These are phyloP conservation scores for Claviceps spartinae DNA, from an alignment of 2,329 filamentous ascomycete genomes.

Conservation along the genomic window DNA sequence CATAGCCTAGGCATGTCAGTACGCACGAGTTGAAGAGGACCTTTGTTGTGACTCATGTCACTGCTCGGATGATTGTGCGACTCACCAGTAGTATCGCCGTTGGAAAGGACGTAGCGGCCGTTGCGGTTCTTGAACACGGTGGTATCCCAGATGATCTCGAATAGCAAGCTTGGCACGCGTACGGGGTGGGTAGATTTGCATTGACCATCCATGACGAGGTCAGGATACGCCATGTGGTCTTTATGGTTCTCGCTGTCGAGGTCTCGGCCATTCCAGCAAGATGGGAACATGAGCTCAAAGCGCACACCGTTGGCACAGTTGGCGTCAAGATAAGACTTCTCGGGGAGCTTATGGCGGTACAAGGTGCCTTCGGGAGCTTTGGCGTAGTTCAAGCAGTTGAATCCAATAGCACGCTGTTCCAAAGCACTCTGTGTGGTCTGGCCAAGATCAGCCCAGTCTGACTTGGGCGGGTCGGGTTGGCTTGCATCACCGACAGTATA, in stretches of 20 bases:
- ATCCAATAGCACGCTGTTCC: constrained; percentile 70
- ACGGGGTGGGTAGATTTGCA: constrained; percentile 58
- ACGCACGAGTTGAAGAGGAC: background rate
- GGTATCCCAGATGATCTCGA: constrained; percentile 75
- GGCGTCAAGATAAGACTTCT: constrained; percentile 64
- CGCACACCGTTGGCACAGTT: constrained; percentile 74
- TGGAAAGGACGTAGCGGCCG: constrained; percentile 63
- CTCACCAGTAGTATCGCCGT: constrained; percentile 62
- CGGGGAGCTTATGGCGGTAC: constrained; percentile 68
- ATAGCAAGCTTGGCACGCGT: constrained; percentile 65
- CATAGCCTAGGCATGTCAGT: constrained; percentile 38
- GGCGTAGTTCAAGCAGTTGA: constrained; percentile 86
- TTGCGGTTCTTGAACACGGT: constrained; percentile 44
- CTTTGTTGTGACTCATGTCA: background rate
- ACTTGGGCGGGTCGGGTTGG: constrained; percentile 51
- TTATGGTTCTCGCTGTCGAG: constrained; percentile 40
- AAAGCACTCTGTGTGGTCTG: constrained; percentile 55
- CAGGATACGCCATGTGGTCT: constrained; percentile 64
- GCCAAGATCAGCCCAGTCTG: constrained; percentile 50
- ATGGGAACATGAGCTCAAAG: constrained; percentile 76
- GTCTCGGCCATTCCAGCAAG: constrained; percentile 68
- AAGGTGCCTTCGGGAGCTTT: constrained; percentile 55
- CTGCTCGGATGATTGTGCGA: background rate
- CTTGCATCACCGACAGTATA: constrained; percentile 58
- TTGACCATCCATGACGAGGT: constrained; percentile 58